Conservation (phyloP, 2,329 filamentous ascomycete species). For the Ambrosiella xylebori region DNA sequence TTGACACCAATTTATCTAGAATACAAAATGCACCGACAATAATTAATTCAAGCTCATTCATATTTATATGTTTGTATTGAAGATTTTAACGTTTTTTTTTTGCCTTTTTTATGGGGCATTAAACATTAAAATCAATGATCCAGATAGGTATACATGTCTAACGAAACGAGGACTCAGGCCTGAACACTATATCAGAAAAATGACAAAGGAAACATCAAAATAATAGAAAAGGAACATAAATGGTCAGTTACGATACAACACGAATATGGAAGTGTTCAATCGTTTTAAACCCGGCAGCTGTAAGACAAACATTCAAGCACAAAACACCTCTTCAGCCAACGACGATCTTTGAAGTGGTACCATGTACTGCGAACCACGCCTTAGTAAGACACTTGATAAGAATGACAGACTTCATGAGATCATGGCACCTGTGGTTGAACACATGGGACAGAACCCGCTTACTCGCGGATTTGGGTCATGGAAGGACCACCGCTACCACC, state of each 20-base stretch:
- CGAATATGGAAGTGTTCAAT: no score
- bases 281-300: no score
- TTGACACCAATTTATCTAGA: no score
- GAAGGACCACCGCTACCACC: slow-evolving; percentile 29
- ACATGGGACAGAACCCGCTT: slow-evolving; percentile 13
- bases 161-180: no score
- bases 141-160: background rate
- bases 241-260: no score
- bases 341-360: background rate
- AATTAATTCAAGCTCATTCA: background rate
- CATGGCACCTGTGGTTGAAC: background rate
- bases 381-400: background rate
- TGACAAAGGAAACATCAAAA: no score
- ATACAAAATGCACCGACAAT: no score
- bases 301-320: background rate
- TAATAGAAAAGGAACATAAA: no score
- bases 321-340: background rate
- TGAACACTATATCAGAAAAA: no score
- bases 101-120: background rate
- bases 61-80: slow-evolving; percentile 18
- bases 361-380: background rate
- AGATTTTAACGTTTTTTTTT: slow-evolving; percentile 25
- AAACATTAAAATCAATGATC: background rate
- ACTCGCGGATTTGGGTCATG: slow-evolving; percentile 41
- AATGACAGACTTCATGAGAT: background rate